A percentile compares a stretch with the other conserved stretches of the same genome.
These are phyloP conservation scores for Hanseniaspora osmophila DNA, from an alignment of 805 yeast species.

Conservation along the genomic window DNA sequence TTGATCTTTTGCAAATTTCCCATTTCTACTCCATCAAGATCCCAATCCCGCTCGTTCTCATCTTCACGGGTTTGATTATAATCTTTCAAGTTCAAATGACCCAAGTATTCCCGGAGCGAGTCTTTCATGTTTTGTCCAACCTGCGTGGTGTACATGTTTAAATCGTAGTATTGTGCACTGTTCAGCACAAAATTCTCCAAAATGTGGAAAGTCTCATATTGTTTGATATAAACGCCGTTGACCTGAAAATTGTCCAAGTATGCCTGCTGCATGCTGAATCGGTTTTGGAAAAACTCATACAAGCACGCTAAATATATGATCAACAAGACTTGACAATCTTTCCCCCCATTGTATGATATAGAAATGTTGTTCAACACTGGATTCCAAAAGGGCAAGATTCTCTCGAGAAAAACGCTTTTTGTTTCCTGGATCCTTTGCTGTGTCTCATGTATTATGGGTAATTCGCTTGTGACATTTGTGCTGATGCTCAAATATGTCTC, in stretches of 20 bases:
- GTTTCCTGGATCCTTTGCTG: slow-evolving; percentile 14
- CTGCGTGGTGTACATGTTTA: slow-evolving; percentile 30
- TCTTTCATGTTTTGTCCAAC: slow-evolving; percentile 31
- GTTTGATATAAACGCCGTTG: slow-evolving; percentile 60
- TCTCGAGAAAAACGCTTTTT: slow-evolving; percentile 12
- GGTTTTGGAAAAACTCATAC: slow-evolving; percentile 12
- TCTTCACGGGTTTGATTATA: slow-evolving; percentile 18
- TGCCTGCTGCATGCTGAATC: no score
- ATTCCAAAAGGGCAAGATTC: slow-evolving; percentile 18
- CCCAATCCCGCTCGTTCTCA: background rate
- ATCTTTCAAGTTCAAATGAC: slow-evolving; percentile 1
- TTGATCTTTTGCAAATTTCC: background rate
- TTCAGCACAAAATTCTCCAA: slow-evolving; percentile 49
- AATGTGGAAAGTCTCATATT: slow-evolving; percentile 58
- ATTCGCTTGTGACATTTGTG: background rate
- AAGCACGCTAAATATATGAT: slow-evolving; percentile 52
- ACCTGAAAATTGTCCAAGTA: slow-evolving; percentile 12
- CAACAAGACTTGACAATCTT: slow-evolving; percentile 86
- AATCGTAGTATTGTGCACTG: slow-evolving; percentile 40
- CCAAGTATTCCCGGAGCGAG: slow-evolving; percentile 57
- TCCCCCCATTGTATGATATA: slow-evolving; percentile 88
- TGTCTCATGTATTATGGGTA: slow-evolving; percentile 1
- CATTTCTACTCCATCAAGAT: background rate
- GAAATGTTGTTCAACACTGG: slow-evolving; percentile 39
- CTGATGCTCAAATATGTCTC: slow-evolving; percentile 13